Conservation (phyloP, 805 yeast species). For the Monosporozyma aquatica region DNA sequence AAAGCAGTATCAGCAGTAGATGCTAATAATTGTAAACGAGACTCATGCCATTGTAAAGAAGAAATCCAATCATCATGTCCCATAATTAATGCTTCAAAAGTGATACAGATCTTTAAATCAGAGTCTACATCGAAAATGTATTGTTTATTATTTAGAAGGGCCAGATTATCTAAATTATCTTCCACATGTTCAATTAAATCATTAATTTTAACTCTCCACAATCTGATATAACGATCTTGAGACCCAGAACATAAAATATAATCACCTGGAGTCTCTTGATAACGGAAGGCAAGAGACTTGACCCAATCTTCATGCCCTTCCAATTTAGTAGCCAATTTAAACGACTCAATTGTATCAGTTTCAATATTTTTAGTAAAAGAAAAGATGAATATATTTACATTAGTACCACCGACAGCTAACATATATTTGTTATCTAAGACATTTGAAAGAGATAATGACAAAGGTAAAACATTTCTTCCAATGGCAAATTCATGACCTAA, state of each 20-base stretch:
- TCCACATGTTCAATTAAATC: slow-evolving; percentile 48
- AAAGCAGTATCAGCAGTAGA: slow-evolving; percentile 89
- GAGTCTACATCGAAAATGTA: slow-evolving; percentile 43
- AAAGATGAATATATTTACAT: slow-evolving; percentile 43
- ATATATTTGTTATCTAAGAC: slow-evolving; percentile 32
- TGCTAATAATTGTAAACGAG: slow-evolving; percentile 54
- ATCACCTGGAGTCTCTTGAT: slow-evolving; percentile 38
- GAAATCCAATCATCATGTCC: slow-evolving; percentile 99
- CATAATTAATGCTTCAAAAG: slow-evolving; percentile 87
- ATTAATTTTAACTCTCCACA: slow-evolving; percentile 68
- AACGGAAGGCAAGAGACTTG: slow-evolving; percentile 55
- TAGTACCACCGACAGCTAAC: slow-evolving; percentile 69
- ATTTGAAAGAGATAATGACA: slow-evolving; percentile 21
- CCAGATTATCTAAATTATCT: slow-evolving; percentile 39
- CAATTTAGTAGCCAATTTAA: slow-evolving; percentile 42
- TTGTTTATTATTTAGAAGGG: slow-evolving; percentile 60
- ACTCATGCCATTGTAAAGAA: slow-evolving; percentile 66
- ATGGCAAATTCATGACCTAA: slow-evolving; percentile 20
- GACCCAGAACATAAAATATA: slow-evolving; percentile 79
- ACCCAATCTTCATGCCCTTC: slow-evolving; percentile 98
- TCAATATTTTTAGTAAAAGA: slow-evolving; percentile 30
- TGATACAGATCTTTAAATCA: slow-evolving; percentile 42
- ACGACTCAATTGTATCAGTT: slow-evolving; percentile 11
- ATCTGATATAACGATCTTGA: slow-evolving; percentile 83
- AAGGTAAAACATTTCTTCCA: slow-evolving; percentile 22